Evolutionary conservation across 2,329 filamentous ascomycete species (phyloP).

Genomic region (Aureobasidium sp.): DNA sequence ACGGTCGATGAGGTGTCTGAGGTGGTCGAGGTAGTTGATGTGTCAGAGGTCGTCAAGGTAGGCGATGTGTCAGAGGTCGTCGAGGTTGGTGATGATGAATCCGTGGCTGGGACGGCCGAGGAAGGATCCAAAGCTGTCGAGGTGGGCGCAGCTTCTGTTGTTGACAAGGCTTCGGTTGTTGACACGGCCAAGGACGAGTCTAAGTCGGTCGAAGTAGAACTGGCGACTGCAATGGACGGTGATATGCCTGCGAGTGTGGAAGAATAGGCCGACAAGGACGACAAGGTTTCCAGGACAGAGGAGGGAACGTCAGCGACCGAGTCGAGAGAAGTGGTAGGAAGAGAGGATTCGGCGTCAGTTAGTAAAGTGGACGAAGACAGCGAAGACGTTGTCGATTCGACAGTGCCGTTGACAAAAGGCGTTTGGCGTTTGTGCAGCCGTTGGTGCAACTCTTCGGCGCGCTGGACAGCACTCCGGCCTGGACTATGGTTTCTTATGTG

Average conservation of each 20-base stretch:
- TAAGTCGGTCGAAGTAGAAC: neutral
- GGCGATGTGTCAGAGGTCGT: neutral
- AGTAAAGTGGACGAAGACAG: conserved; percentile 9
- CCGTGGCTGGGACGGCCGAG: neutral
- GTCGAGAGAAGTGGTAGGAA: neutral
- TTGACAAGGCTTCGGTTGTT: neutral
- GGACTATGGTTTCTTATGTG: conserved; percentile 10
- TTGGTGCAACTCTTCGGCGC: neutral
- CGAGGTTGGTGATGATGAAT: neutral
- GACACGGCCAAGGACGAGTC: neutral
- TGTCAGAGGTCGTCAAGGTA: too few species aligned
- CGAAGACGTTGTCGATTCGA: conserved; percentile 8
- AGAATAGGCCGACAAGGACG: neutral
- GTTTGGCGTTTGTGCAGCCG: conserved; percentile 11
- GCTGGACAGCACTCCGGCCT: neutral
- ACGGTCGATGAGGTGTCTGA: neutral
- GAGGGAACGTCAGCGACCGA: neutral
- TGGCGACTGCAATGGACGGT: neutral
- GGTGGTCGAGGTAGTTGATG: too few species aligned
- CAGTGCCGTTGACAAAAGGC: conserved; percentile 5
- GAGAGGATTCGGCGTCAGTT: conserved; percentile 11
- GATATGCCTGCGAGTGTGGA: conserved; percentile 1
- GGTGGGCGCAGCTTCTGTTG: neutral
- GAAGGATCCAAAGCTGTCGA: neutral
- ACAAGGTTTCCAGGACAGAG: neutral